phyloP scores from a whole-genome alignment of 73 alveolate genomes.

The Tetrahymena thermophila region DNA sequence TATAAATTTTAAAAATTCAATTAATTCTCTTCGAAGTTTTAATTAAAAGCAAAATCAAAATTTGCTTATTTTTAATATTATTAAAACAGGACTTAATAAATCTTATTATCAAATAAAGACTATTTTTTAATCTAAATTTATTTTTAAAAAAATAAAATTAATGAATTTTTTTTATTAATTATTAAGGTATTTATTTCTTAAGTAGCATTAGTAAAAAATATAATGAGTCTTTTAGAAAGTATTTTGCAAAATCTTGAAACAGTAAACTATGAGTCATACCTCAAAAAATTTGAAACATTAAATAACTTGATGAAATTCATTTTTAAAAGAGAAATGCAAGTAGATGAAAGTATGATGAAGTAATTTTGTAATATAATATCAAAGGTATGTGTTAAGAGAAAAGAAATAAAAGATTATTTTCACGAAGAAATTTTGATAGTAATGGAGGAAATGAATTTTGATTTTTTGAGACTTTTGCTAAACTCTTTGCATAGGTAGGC shows the following conservation, averaged over 20 bases:
- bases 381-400: not conserved
- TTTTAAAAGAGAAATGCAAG: not conserved
- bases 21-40: not conserved
- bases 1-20: not conserved
- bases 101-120: not conserved
- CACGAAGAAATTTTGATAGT: not conserved
- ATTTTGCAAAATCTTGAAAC: not conserved
- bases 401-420: not conserved
- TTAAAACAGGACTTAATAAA: too few relatives aligned
- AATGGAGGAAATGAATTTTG: not conserved
- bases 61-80: not conserved
- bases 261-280: not conserved
- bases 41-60: not conserved
- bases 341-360: not conserved
- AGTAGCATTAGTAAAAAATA: not conserved
- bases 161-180: not conserved
- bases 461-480: not conserved
- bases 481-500: not conserved
- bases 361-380: not conserved
- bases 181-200: not conserved
- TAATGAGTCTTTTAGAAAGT: not conserved
- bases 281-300: not conserved
- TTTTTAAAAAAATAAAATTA: too few relatives aligned
- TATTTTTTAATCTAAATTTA: too few relatives aligned
- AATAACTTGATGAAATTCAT: not conserved